Base-by-base conservation (phyloP, 2,329 filamentous ascomycete genomes). In the Aspergillus tamarii region DNA sequence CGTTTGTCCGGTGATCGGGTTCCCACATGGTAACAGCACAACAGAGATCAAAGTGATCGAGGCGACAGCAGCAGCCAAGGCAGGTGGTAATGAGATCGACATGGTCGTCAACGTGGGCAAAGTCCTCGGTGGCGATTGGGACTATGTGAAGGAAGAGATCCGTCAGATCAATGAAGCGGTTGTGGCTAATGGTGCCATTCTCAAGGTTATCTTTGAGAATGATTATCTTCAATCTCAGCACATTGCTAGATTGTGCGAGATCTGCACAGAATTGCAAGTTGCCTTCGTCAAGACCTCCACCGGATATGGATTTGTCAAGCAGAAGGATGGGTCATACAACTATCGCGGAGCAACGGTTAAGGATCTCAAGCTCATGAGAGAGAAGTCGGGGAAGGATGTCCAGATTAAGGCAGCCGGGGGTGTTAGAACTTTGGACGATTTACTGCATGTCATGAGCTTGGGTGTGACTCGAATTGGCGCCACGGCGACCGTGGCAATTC, bases 141-240 rank as follows among this genome's bases (percentile, higher is more conserved):
- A 78, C 8, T 88, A 87, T 65, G 84, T 88, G 14, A 68, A 73
- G 0, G 71, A 80, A 7, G 86, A 89, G 69, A 85, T 89, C 56
- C 70, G 74, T 0, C 69, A 72, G 34, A 74, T 89, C 65, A 87
- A 88, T 66, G 70, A 80, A 0, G 80, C 77, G 0, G 85, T 87
- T 3, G 69, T 71, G 0, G 69, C 72, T n/a, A 62, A 76, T 8
- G 81, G 81, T 0, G 84, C 81, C 0, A 76, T 81, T 0, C 77
- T 88, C 8, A 89, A 89, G 69, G 85, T 88, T 57, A 89, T 88
- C 56, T 88, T 89, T 61, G 86, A 89, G 68, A 88, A 87, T 67
- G 85, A 87, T 69, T 88, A 83, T 65, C 79, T 88, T 0, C 32
- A 77, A 1, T 76, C 84, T 0, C 69, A 81, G 12, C 81, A 88